phyloP scores from a whole-genome alignment of 352 stramenopile genomes.

The Pythium scleroteichum region DNA sequence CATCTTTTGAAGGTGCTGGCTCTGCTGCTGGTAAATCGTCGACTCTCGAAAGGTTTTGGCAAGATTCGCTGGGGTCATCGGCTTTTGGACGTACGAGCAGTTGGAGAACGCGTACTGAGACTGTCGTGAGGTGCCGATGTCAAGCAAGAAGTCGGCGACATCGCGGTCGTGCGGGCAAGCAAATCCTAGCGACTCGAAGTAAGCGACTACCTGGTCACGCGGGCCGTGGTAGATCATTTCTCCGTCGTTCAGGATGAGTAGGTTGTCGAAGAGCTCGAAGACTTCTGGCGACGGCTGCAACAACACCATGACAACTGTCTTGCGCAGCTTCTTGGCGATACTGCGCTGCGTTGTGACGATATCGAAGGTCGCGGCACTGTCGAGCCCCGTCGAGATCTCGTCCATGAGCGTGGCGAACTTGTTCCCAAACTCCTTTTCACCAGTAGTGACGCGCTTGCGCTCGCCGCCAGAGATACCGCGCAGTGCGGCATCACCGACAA shows the following conservation, averaged over 20 bases:
- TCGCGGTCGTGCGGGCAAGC: constrained; percentile 61
- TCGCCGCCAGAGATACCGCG: constrained; percentile 66
- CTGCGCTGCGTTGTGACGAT: constrained; percentile 65
- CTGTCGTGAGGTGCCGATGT: constrained; percentile 44
- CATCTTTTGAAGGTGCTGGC: constrained; percentile 43
- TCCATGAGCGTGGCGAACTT: constrained; percentile 79
- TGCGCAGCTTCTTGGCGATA: constrained; percentile 60
- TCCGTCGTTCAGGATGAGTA: constrained; percentile 91
- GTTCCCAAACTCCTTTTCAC: constrained; percentile 76
- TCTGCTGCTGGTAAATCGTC: constrained; percentile 9
- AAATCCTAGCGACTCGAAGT: constrained; percentile 84
- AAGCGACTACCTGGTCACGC: constrained; percentile 50
- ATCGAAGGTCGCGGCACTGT: constrained; percentile 89
- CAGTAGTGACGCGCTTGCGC: constrained; percentile 62
- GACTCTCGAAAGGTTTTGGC: constrained; percentile 23
- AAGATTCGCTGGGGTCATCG: constrained; percentile 15
- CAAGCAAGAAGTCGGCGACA: constrained; percentile 90
- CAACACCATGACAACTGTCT: constrained; percentile 73
- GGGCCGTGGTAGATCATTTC: constrained; percentile 87
- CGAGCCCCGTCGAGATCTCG: constrained; percentile 92
- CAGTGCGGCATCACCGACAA: constrained; percentile 53
- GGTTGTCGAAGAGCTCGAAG: constrained; percentile 91
- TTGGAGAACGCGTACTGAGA: constrained; percentile 13
- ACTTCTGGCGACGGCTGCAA: constrained; percentile 92
- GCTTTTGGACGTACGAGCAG: not conserved